A percentile compares a stretch with the other conserved stretches of the same genome.
These are phyloP conservation scores for Camillea tinctor DNA, from an alignment of 2,329 filamentous ascomycete genomes.

Conservation along the genomic window DNA sequence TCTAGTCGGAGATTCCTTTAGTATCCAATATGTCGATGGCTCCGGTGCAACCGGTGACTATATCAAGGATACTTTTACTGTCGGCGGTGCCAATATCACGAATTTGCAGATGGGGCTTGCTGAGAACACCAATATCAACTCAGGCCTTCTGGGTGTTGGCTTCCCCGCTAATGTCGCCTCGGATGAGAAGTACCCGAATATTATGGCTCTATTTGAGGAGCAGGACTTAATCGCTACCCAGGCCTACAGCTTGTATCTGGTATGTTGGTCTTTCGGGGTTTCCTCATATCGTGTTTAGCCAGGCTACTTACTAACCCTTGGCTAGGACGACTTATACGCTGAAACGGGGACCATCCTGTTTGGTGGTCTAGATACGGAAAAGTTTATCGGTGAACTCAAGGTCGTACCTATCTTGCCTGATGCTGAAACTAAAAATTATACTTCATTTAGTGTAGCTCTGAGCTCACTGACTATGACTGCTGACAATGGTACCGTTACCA, in stretches of 20 bases:
- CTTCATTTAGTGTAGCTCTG: conserved; percentile 41
- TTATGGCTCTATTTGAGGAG: conserved; percentile 63
- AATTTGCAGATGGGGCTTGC: conserved; percentile 58
- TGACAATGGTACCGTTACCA: conserved; percentile 29
- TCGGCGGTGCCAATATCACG: conserved; percentile 49
- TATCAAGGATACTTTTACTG: conserved; percentile 53
- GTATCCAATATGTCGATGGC: conserved; percentile 61
- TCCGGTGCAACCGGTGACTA: conserved; percentile 56
- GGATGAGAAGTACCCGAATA: conserved; percentile 47
- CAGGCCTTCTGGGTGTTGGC: conserved; percentile 60
- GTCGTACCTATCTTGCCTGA: conserved; percentile 54
- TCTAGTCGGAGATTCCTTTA: conserved; percentile 46
- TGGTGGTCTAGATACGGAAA: conserved; percentile 66
- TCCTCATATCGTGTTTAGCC: background rate
- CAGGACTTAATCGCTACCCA: conserved; percentile 61
- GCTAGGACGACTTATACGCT: conserved; percentile 48
- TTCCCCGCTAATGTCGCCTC: conserved; percentile 52
- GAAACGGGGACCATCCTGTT: conserved; percentile 65
- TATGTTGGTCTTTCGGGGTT: conserved; percentile 26
- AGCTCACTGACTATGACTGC: conserved; percentile 39
- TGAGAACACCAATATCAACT: conserved; percentile 44
- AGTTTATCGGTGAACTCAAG: conserved; percentile 58
- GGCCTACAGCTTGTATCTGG: conserved; percentile 68
- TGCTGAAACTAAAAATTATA: conserved; percentile 39
- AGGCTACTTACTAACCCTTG: conserved; percentile 29